Base-by-base conservation (phyloP, 2,329 filamentous ascomycete genomes). In the Aspergillus fijiensis region DNA sequence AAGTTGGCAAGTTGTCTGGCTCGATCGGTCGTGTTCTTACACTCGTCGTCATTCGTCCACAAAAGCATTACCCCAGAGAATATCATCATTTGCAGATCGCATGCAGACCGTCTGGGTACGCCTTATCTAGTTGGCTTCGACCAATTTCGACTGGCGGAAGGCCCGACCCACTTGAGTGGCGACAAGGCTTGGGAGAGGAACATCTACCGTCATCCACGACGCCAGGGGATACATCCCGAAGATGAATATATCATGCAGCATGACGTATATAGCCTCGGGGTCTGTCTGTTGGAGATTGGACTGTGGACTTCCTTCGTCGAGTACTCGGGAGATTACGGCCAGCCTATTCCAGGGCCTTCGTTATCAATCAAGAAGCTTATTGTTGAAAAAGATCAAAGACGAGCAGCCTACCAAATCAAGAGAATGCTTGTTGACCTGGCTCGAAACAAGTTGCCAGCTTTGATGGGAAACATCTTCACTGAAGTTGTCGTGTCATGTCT, bases 261-360 rank as follows among this genome's bases (percentile, higher is more conserved):
- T 63, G 82, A 85, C 60, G 81, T 85, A 11, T 85, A 85, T 69
- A 83, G 81, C 51, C 73, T 85, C 0, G 83, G 83, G 0, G 80
- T 85, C 0, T 82, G 79, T 58, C 73, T 86, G 0, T 69, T 86
- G 0, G 83, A 86, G 66, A 77, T 85, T 21, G 82, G 81, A 0
- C 61, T 85, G 0, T 75, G 61, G 56, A 21, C 14, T 10, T 60
- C 54, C 5, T 53, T 60, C n/a, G 42, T 57, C 39, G 11, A 35
- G 12, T 35, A 35, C 14, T 16, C 33, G 11, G 33, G 33, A 16
- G 33, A 35, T 11, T 12, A 12, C 11, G 14, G 33, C 33, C 11
- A 35, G 14, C 11, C 33, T 35, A 11, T 35, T 16, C 33, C 33
- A 35, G 33, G 14, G 4, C 10, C 33, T 2, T 16, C 33, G 16